phyloP scores from a whole-genome alignment of 148 eudicot genomes.

The Arbutus unedo region DNA sequence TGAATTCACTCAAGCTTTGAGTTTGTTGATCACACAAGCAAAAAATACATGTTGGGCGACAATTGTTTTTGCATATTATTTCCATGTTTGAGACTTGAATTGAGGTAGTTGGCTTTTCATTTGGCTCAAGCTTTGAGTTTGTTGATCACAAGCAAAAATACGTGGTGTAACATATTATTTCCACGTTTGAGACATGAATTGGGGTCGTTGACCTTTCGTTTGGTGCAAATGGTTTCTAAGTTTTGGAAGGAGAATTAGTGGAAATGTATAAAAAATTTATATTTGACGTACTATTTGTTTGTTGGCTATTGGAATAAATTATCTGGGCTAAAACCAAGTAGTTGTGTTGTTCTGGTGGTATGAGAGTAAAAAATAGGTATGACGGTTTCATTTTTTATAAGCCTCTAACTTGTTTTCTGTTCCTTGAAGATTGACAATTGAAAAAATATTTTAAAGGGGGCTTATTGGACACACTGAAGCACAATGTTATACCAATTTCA shows the following conservation, averaged over 20 bases:
- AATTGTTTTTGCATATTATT: neutral
- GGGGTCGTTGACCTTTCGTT: neutral
- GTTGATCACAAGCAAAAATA: no score
- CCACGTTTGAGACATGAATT: neutral
- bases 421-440: neutral
- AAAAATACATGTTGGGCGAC: neutral
- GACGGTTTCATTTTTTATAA: no score
- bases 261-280: neutral
- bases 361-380: no score
- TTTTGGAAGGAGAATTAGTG: neutral
- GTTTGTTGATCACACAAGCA: neutral
- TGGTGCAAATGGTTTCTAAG: neutral
- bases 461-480: neutral
- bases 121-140: no score
- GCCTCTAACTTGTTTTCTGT: neutral
- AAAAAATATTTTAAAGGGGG: neutral
- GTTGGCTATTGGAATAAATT: neutral
- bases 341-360: no score
- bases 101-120: neutral
- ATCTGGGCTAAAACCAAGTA: neutral
- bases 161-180: neutral
- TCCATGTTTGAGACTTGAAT: neutral
- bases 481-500: neutral
- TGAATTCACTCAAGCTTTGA: neutral
- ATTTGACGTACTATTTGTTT: neutral